Evolutionary conservation across 2,329 filamentous ascomycete species (phyloP).

Genomic region (Exophiala phaeomuriformis): DNA sequence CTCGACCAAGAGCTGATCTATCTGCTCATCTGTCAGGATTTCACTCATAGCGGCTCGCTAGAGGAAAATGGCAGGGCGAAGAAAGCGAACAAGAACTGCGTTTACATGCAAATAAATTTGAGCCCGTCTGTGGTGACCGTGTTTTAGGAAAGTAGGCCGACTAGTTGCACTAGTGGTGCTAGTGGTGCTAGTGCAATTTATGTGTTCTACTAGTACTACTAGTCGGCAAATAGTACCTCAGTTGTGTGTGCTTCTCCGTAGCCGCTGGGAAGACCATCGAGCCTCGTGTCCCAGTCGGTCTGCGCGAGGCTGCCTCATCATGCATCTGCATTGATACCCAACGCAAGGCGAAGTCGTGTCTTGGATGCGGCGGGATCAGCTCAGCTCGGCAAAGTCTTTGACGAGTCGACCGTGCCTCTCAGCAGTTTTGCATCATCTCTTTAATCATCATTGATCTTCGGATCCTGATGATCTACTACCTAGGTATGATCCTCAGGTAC

Average conservation of each 20-base stretch:
- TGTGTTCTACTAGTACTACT: no score
- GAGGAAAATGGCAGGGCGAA: not conserved
- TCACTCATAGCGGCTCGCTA: not conserved
- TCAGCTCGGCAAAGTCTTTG: not conserved
- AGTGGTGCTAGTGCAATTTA: no score
- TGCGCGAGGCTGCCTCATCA: not conserved
- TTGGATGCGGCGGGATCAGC: not conserved
- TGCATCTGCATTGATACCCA: conserved; percentile 1
- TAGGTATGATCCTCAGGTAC: not conserved
- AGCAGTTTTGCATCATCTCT: not conserved
- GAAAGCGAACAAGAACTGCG: not conserved
- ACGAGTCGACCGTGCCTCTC: not conserved
- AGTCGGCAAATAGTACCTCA: no score
- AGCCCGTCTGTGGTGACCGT: not conserved
- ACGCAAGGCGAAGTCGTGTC: not conserved
- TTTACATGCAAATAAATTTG: not conserved
- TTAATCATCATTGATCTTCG: not conserved
- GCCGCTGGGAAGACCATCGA: no score
- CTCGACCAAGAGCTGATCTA: conserved; percentile 56
- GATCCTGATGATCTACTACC: not conserved
- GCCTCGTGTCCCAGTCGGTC: not conserved
- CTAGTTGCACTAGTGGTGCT: no score
- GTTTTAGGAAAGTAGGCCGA: no score
- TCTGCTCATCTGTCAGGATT: conserved; percentile 47
- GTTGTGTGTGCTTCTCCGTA: no score